phyloP scores from a whole-genome alignment of 345 rosid genomes.

The Abelmoschus esculentus region DNA sequence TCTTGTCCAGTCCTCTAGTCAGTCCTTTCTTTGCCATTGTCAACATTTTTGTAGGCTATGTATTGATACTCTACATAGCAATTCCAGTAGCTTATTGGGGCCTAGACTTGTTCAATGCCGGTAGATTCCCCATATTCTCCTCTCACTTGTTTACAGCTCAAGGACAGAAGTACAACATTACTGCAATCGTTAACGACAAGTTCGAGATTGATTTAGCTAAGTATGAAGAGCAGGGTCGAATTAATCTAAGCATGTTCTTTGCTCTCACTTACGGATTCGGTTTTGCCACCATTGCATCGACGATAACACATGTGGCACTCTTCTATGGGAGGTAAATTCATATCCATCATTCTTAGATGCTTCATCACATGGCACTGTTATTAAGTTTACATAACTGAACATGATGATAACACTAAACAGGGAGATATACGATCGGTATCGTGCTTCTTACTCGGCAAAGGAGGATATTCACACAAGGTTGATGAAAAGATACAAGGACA shows the following conservation, averaged over 20 bases:
- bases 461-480: slow-evolving; percentile 75
- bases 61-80: slow-evolving; percentile 50
- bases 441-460: slow-evolving; percentile 51
- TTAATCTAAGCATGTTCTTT: slow-evolving; percentile 76
- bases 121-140: slow-evolving; percentile 71
- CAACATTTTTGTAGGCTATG: slow-evolving; percentile 54
- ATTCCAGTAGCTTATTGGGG: slow-evolving; percentile 74
- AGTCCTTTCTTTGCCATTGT: slow-evolving; percentile 84
- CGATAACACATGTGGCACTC: slow-evolving; percentile 70
- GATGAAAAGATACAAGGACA: slow-evolving; percentile 71
- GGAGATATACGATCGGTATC: slow-evolving; percentile 53
- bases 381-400: background rate
- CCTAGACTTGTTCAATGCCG: slow-evolving; percentile 49
- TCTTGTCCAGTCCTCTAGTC: slow-evolving; percentile 72
- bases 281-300: slow-evolving; percentile 83
- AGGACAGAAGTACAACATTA: slow-evolving; percentile 52
- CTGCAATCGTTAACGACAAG: slow-evolving; percentile 61
- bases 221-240: slow-evolving; percentile 65
- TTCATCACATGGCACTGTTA: background rate
- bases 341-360: background rate
- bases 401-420: slow-evolving; percentile 25
- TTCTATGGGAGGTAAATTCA: slow-evolving; percentile 75
- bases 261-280: slow-evolving; percentile 74
- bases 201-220: slow-evolving; percentile 56
- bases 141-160: slow-evolving; percentile 65